Evolutionary conservation across 1,284 basidiomycete species (phyloP).

Genomic region (Phaffia rhodozyma): DNA sequence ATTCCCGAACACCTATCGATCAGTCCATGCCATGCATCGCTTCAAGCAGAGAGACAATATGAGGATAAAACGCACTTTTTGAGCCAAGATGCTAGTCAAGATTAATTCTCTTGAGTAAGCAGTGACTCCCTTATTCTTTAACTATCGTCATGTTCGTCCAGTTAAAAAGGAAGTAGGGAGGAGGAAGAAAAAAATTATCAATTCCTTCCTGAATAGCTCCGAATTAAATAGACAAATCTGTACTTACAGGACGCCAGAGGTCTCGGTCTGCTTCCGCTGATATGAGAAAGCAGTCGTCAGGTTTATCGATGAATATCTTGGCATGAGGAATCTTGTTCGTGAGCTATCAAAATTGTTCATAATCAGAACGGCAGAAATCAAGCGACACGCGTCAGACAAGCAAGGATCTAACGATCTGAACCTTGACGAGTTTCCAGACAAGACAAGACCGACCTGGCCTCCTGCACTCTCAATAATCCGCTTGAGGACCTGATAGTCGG

Average conservation of each 20-base stretch:
- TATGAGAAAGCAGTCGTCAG: constrained; percentile 17
- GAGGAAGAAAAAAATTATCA: too few species aligned
- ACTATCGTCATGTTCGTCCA: constrained; percentile 11
- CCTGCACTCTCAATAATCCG: constrained; percentile 54
- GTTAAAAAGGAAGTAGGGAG: neutral
- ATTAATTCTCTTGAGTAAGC: constrained; percentile 59
- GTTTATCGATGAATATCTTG: neutral
- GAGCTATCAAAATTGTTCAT: constrained; percentile 20
- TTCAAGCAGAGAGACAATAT: neutral
- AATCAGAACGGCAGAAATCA: too few species aligned
- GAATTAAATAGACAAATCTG: constrained; percentile 50
- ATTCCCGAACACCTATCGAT: too few species aligned
- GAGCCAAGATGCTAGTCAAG: constrained; percentile 49
- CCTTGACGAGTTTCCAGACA: neutral
- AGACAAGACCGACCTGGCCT: constrained; percentile 45
- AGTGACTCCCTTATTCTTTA: constrained; percentile 42
- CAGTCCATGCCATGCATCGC: too few species aligned
- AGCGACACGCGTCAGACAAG: constrained; percentile 29
- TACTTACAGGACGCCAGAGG: constrained; percentile 40
- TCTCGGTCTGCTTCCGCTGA: constrained; percentile 44
- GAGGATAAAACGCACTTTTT: constrained; percentile 39
- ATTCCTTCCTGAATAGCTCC: constrained; percentile 24
- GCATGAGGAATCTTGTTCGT: constrained; percentile 41
- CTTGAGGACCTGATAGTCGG: constrained; percentile 44
- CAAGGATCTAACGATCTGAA: neutral